phyloP scores from a whole-genome alignment of 805 yeast species.

The Yarrowia porcina region DNA sequence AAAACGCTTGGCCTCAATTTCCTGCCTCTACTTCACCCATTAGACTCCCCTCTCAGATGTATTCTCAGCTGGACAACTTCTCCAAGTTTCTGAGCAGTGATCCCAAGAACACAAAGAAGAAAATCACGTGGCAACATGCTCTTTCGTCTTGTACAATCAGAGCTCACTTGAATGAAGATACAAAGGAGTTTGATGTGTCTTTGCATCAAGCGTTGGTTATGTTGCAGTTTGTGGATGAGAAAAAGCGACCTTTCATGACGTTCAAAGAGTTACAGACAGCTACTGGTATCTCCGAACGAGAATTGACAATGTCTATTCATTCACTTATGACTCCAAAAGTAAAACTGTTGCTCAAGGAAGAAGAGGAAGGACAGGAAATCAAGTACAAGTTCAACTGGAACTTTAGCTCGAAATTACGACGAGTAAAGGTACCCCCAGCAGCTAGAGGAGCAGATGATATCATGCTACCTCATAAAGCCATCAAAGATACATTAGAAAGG shows the following conservation, averaged over 20 bases:
- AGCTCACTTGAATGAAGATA: constrained; percentile 35
- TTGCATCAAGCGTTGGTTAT: constrained; percentile 35
- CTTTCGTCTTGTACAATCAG: constrained; percentile 36
- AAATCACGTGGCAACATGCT: constrained; percentile 35
- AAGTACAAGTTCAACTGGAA: constrained; percentile 32
- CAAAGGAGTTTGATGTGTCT: constrained; percentile 35
- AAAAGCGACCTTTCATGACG: constrained; percentile 28
- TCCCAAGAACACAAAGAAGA: constrained; percentile 25
- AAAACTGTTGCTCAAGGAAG: neutral
- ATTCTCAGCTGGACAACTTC: constrained; percentile 31
- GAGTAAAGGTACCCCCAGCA: constrained; percentile 34
- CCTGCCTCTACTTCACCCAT: constrained; percentile 31
- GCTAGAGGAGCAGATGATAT: constrained; percentile 24
- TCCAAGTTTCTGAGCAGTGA: constrained; percentile 28
- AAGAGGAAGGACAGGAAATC: constrained; percentile 26
- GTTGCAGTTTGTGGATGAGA: constrained; percentile 32
- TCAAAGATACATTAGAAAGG: constrained; percentile 32
- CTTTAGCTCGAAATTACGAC: constrained; percentile 31
- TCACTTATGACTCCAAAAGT: constrained; percentile 15
- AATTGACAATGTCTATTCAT: neutral
- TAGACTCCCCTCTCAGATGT: constrained; percentile 34
- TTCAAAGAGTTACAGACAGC: neutral
- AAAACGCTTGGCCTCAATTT: constrained; percentile 37
- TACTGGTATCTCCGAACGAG: neutral
- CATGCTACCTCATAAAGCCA: constrained; percentile 28